Base-by-base conservation (phyloP, 768 basidiomycete species). In the Leccinum aurantiacum region DNA sequence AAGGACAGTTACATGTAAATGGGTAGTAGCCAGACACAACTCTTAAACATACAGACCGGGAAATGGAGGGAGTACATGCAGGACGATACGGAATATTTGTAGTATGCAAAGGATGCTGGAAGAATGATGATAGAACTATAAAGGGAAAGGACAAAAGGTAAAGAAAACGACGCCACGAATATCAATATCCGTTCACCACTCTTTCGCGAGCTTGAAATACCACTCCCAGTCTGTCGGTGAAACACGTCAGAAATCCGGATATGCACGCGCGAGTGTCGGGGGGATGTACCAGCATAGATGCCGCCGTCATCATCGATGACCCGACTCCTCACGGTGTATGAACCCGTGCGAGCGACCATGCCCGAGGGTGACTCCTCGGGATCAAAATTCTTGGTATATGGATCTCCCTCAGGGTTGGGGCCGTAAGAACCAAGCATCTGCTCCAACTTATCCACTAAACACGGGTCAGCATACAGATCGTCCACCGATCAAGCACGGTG, bases 401-500 rank as follows among this genome's bases (percentile, higher is more conserved):
- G 70, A 25, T 87, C 79, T 35, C 82, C 85, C 2, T 78, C 65
- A n/a, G 86, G 78, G 58, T 81, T 77, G 17, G 93, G 91, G 3
- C 92, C 90, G 72, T 94, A 97, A 3, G 93, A 95, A 17, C 96
- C 96, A 22, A 98, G 82, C 96, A 98, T 98, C 66, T 90, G 84
- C 70, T 95, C 93, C 67, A 92, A 72, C 74, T 90, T 96, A 75
- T 96, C 96, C 67, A 96, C 95, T 95, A 58, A 48, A 48, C 38
- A 55, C 51, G 56, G 44, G 25, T 54, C 54, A 63, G 49, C 51
- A 11, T 53, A 59, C 24, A 38, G 50, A 58, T 41, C 53, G 48
- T 48, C 27, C 3, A 37, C 27, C 11, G 22, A 46, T 11, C 57
- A 49, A 13, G 19, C 19, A 14, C 17, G 22, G 44, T 15, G n/a